phyloP scores from a whole-genome alignment of 306 rosid species.

The Alnus glutinosa region DNA sequence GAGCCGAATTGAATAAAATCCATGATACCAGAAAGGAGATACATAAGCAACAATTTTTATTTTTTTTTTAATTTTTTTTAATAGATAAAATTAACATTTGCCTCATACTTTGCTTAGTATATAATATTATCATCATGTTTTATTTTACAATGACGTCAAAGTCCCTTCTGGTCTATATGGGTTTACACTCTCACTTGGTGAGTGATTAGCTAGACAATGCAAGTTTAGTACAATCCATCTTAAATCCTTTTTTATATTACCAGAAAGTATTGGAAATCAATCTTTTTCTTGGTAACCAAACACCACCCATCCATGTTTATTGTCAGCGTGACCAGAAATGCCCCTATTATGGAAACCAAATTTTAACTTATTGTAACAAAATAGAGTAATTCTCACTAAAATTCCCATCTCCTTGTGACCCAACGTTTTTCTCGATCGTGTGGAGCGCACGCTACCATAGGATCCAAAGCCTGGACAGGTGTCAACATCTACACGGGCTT shows the following conservation, averaged over 20 bases:
- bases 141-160: background rate
- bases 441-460: constrained; percentile 61
- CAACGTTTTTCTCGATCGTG: constrained; percentile 73
- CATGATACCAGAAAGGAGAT: background rate
- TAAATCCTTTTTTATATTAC: background rate
- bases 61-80: too few relatives aligned
- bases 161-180: background rate
- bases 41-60: too few relatives aligned
- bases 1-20: background rate
- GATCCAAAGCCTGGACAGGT: constrained; percentile 25
- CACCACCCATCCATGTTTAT: constrained; percentile 11
- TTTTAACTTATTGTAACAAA: background rate
- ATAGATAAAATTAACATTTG: background rate
- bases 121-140: background rate
- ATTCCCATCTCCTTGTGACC: constrained; percentile 36
- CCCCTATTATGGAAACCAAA: background rate
- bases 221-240: background rate
- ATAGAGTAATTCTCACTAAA: background rate
- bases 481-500: constrained; percentile 37
- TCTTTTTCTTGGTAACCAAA: constrained; percentile 29
- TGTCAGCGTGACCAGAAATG: background rate
- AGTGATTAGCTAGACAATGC: background rate
- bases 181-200: background rate
- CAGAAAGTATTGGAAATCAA: background rate
- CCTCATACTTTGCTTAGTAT: background rate